Evolutionary conservation across 1,284 basidiomycete species (phyloP), one percentile per base, ranked within the genome.

Genomic region (Leccinum glutinopallens): DNA sequence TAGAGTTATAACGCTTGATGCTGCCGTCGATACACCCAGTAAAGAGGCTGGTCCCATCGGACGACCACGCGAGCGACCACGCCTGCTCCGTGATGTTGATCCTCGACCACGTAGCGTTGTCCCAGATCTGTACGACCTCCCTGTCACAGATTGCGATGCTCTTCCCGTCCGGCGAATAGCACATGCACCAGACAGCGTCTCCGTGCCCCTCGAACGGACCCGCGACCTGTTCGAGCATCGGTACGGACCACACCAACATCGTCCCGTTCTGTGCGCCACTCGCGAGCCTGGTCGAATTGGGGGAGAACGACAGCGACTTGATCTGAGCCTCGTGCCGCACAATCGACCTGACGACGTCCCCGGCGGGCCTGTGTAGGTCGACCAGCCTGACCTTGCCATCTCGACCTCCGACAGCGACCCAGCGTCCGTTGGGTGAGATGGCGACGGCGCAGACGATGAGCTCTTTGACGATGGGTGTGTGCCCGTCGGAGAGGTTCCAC

Each of bases 51-150:
- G 54, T 19, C 35, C 70, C 56, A 8, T 68, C 64, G 4, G 58
- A 9, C 22, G 71, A 66, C 71, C 71, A 72, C 7, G 58, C 68
- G 35, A 72, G 69, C 10, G 72, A 72, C 71, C 71, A 71, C 1
- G 71, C 72, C 32, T 25, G 7, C n/a, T 63, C 70, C 2, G 13
- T 13, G 46, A 72, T 63, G 22, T 41, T 5, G 12, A 61, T 2
- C 2, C 33, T 41, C 3, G 39, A 32, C 62, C 70, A 64, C n/a
- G 63, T 61, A 15, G 9, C 25, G 12, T n/a, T 39, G 8, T 74
- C 61, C 72, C 72, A 66, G 33, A 71, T 63, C 53, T 58, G 65
- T n/a, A 74, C 60, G 2, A 29, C n/a, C 32, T 61, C 65, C 9
- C 72, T 54, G 32, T 74, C 72, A 33, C 72, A 72, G 43, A 63